Conservation (phyloP, 805 yeast genomes). For the Jamesozyma piceae region DNA sequence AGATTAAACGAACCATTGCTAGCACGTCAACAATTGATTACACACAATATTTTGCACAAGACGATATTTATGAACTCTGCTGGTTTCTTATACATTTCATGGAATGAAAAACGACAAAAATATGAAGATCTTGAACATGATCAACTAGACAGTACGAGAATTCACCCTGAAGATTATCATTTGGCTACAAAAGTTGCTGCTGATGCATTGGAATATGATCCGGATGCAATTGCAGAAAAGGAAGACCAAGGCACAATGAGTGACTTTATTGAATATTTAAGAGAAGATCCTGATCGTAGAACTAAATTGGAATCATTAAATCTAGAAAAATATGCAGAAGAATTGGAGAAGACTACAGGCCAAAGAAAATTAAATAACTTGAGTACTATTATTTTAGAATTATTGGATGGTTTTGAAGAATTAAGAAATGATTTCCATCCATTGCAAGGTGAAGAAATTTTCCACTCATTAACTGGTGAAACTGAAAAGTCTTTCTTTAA, state of each 20-base stretch:
- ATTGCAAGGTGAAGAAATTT: slow-evolving; percentile 61
- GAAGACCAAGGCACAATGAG: slow-evolving; percentile 34
- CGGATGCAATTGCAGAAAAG: slow-evolving; percentile 72
- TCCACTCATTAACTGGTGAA: slow-evolving; percentile 86
- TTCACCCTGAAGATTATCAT: slow-evolving; percentile 96
- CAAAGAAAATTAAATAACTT: slow-evolving; percentile 29
- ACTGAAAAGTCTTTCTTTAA: slow-evolving; percentile 54
- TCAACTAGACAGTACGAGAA: slow-evolving; percentile 84
- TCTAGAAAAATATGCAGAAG: slow-evolving; percentile 85
- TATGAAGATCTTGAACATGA: slow-evolving; percentile 56
- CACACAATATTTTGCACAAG: slow-evolving; percentile 68
- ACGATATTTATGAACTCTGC: slow-evolving; percentile 86
- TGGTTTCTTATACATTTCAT: slow-evolving; percentile 73
- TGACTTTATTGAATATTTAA: slow-evolving; percentile 36
- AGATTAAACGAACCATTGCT: slow-evolving; percentile 37
- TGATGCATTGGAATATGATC: slow-evolving; percentile 92
- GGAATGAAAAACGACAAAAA: slow-evolving; percentile 39
- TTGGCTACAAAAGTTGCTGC: slow-evolving; percentile 96
- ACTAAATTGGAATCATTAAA: slow-evolving; percentile 81
- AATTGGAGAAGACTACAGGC: slow-evolving; percentile 49
- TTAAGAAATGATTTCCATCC: slow-evolving; percentile 62
- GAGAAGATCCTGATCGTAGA: slow-evolving; percentile 62
- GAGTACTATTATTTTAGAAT: slow-evolving; percentile 43
- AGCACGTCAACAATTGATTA: slow-evolving; percentile 83
- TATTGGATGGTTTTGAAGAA: slow-evolving; percentile 82